These are phyloP conservation scores for Clarireedia paspali DNA, from an alignment of 2,329 filamentous ascomycete genomes.

Conservation along the genomic window DNA sequence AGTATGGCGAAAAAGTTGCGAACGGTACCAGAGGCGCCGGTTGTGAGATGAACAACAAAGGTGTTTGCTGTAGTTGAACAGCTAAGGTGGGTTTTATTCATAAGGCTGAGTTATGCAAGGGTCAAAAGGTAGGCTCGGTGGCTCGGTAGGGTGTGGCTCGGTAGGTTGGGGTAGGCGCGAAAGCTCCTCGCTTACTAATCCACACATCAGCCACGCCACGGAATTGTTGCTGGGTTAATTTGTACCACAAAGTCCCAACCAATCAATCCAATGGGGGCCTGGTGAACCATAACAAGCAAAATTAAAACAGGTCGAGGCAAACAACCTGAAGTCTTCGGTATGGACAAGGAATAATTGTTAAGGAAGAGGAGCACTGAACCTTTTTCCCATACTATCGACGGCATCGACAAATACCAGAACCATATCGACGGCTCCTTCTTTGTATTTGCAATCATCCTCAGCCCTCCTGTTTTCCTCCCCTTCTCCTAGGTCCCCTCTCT, in stretches of 20 bases:
- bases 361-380: not conserved
- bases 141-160: too few species aligned
- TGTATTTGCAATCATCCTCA: not conserved
- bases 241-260: not conserved
- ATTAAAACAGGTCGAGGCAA: not conserved
- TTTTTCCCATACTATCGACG: too few species aligned
- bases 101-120: constrained; percentile 6
- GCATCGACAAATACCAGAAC: not conserved
- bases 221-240: constrained; percentile 11
- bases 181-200: constrained; percentile 1
- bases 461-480: not conserved
- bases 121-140: not conserved
- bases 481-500: not conserved
- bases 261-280: constrained; percentile 4
- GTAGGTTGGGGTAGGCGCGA: not conserved
- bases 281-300: constrained; percentile 6
- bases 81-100: not conserved
- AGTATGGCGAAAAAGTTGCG: too few species aligned
- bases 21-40: too few species aligned
- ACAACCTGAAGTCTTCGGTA: not conserved
- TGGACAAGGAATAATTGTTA: not conserved
- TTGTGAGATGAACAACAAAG: not conserved
- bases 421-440: too few species aligned
- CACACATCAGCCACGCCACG: not conserved
- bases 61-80: not conserved